Base-by-base conservation (phyloP, 2,329 filamentous ascomycete species). In the Lachnellula cervina region DNA sequence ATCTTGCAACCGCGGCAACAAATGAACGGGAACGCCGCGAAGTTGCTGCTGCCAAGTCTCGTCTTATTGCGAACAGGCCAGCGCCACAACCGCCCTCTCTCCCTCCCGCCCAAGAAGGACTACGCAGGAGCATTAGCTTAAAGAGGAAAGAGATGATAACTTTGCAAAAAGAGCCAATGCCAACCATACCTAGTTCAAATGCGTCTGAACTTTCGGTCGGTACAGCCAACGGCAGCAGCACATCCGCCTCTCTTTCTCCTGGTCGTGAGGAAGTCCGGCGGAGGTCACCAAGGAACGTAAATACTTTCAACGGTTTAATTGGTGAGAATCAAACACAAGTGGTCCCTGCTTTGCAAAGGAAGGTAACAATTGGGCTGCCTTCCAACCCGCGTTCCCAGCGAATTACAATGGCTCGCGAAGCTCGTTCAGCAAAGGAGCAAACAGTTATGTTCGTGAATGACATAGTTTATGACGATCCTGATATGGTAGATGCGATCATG, bases 381-480 rank as follows among this genome's bases (percentile, higher is more conserved):
- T 59, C 60, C 5, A 66, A 66, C 53, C 66, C 68, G 44, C 55
- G 62, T 50, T 43, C 62, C n/a, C 56, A 61, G 16, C 60, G 57
- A 47, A 52, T 56, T 19, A 48, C 49, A 8, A 55, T 60, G 35
- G 44, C 52, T 8, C 46, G 52, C 23, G 54, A 62, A 34, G 48
- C 55, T 17, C 23, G 19, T 11, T 50, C 58, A 19, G 44, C 62
- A 52, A 73, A 69, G 51, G 69, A 77, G 23, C 74, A 77, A 56
- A 82, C 76, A 4, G 74, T 82, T 46, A 77, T 83, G 75, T 76
- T 81, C 52, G 68, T 83, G 49, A 83, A 81, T 56, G 74, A 78
- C 49, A 80, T 82, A 53, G 73, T 79, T 37, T 82, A 82, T 59
- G 72, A 82, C 52, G 72, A 84, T 54, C 79, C 80, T 0, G 68